These are phyloP conservation scores for Chrysoporthe cubensis DNA, from an alignment of 2,329 filamentous ascomycete genomes.

Conservation along the genomic window DNA sequence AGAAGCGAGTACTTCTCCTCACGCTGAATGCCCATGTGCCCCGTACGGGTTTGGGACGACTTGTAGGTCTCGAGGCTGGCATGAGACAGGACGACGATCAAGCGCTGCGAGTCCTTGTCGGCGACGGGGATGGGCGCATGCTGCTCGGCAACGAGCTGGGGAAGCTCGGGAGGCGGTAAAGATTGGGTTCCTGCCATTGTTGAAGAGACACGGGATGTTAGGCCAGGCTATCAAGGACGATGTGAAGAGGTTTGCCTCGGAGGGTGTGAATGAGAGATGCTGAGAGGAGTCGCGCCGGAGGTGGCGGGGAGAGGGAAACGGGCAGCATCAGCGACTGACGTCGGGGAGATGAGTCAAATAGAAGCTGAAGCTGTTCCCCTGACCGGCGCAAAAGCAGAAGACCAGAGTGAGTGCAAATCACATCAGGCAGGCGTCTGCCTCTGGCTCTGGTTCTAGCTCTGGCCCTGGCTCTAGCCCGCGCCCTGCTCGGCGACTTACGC, in stretches of 20 bases:
- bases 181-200: slow-evolving; percentile 80
- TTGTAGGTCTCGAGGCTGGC: slow-evolving; percentile 98
- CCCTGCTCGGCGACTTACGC: slow-evolving; percentile 9
- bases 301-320: not conserved
- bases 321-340: not conserved
- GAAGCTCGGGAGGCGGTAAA: slow-evolving; percentile 86
- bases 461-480: not conserved
- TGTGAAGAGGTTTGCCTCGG: not conserved
- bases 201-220: slow-evolving; percentile 26
- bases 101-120: slow-evolving; percentile 87
- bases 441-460: too few species aligned
- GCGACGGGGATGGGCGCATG: slow-evolving; percentile 79
- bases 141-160: slow-evolving; percentile 92
- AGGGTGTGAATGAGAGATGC: too few species aligned
- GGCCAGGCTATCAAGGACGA: slow-evolving; percentile 28
- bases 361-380: slow-evolving; percentile 1
- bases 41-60: slow-evolving; percentile 74
- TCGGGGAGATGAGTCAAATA: not conserved
- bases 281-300: not conserved
- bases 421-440: not conserved
- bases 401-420: not conserved
- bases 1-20: slow-evolving; percentile 97
- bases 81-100: slow-evolving; percentile 96
- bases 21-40: slow-evolving; percentile 65
- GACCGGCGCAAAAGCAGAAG: not conserved